Percentiles rank a stretch among this genome's conserved stretches.
Conservation (phyloP, 2,329 filamentous ascomycete genomes). For the Aspergillus felis region DNA sequence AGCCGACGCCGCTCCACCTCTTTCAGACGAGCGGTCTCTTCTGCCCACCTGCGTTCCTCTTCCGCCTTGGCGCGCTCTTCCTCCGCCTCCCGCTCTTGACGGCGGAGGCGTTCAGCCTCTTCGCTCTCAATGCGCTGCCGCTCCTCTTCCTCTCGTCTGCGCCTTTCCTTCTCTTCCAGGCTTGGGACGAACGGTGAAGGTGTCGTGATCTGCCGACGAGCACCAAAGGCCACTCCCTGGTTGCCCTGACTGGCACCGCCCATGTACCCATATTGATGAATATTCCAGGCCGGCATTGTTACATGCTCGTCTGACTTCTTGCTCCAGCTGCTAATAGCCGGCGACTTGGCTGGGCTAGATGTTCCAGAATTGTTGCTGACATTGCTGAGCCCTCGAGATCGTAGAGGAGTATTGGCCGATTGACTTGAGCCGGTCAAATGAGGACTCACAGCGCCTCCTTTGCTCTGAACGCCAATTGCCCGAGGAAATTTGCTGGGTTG, state of each 20-base stretch:
- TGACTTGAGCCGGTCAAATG: slow-evolving; percentile 62
- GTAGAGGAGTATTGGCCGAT: slow-evolving; percentile 37
- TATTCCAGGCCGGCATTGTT: slow-evolving; percentile 94
- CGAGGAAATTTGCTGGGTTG: slow-evolving; percentile 71
- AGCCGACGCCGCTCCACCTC: slow-evolving; percentile 42
- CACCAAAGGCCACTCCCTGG: slow-evolving; percentile 88
- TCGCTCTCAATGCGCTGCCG: slow-evolving; percentile 48
- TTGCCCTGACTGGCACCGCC: slow-evolving; percentile 95
- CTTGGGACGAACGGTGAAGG: slow-evolving; percentile 74
- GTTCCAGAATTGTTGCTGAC: slow-evolving; percentile 49
- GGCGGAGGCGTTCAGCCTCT: slow-evolving; percentile 49
- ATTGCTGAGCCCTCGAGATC: slow-evolving; percentile 51
- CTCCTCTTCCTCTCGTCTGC: slow-evolving; percentile 56
- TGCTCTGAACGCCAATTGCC: slow-evolving; percentile 69
- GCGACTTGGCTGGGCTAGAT: slow-evolving; percentile 60
- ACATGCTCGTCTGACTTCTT: slow-evolving; percentile 74
- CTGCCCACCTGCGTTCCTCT: slow-evolving; percentile 46
- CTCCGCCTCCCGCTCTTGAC: slow-evolving; percentile 48
- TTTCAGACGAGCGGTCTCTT: slow-evolving; percentile 46
- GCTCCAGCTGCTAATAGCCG: slow-evolving; percentile 82
- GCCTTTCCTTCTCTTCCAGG: slow-evolving; percentile 78
- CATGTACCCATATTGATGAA: slow-evolving; percentile 97
- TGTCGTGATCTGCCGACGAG: slow-evolving; percentile 85
- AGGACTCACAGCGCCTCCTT: slow-evolving; percentile 59
- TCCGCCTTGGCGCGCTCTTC: slow-evolving; percentile 43